These are phyloP conservation scores for Mycena vulgaris DNA, from an alignment of 768 basidiomycete genomes.

Conservation along the genomic window DNA sequence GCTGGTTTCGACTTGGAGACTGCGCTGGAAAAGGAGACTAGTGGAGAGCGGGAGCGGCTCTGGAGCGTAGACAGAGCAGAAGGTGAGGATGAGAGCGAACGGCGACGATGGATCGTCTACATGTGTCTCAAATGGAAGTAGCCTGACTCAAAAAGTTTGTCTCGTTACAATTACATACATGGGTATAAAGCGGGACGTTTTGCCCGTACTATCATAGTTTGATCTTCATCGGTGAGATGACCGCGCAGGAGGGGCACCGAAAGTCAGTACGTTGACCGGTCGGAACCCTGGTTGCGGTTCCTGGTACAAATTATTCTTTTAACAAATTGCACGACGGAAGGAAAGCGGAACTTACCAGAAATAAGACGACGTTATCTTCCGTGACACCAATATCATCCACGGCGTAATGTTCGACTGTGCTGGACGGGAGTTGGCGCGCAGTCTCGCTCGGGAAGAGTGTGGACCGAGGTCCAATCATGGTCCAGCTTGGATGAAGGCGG, in stretches of 20 bases:
- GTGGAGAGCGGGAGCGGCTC: conserved; percentile 52
- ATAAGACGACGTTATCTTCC: conserved; percentile 73
- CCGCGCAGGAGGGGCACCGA: conserved; percentile 50
- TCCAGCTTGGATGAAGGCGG: conserved; percentile 53
- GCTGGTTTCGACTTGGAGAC: conserved; percentile 64
- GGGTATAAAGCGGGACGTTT: not conserved
- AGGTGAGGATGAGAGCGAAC: conserved; percentile 75
- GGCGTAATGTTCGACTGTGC: conserved; percentile 60
- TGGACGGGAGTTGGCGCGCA: conserved; percentile 58
- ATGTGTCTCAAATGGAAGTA: conserved; percentile 67
- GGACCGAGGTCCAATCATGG: conserved; percentile 57
- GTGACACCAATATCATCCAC: conserved; percentile 69
- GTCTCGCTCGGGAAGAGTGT: conserved; percentile 59
- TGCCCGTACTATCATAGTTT: not conserved
- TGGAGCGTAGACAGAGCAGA: conserved; percentile 71
- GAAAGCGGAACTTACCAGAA: conserved; percentile 59
- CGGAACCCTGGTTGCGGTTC: conserved; percentile 56
- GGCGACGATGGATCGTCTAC: conserved; percentile 83
- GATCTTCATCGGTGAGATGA: conserved; percentile 20
- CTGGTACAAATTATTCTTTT: conserved; percentile 41
- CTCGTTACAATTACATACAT: not conserved
- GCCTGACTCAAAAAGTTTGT: not conserved
- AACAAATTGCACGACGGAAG: conserved; percentile 11
- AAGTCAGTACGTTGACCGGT: conserved; percentile 64
- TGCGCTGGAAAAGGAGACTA: conserved; percentile 64